Evolutionary conservation across 148 eudicot genomes (phyloP), one percentile per base, ranked within the genome.

Genomic region (Amaranthus hypochondriacus): DNA sequence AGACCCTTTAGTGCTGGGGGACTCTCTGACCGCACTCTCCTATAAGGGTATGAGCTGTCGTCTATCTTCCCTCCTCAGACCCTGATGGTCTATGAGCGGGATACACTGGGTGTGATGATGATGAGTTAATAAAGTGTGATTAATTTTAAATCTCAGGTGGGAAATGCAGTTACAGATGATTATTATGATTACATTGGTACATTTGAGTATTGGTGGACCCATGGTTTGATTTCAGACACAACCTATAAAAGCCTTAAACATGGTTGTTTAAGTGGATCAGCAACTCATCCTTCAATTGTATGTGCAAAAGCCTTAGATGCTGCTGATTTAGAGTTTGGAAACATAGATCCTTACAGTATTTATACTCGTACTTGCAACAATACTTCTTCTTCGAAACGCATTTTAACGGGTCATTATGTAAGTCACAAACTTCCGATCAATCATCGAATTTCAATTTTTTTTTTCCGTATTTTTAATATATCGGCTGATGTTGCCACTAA

Each of bases 171-270:
- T 62, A 93, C 86, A 14, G 98, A 93, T 79, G 98, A 93, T 85
- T 84, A 81, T 72, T 81, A 87, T 77, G 98, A 93, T 77, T 88
- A 84, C 59, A 62, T 93, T 73, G 98, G 98, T 81, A 91, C 97
- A 55, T 93, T 93, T 72, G 92, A 93, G 88, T 91, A 88, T 76
- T 91, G 97, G 98, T 91, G 98, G 98, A 89, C 92, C 11, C 97
- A 89, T 61, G 98, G 92, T 44, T 79, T 93, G 68, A 88, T 93
- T 44, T 93, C 98, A 1, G 97, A 93, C 79, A 77, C 90, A 11
- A 89, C 98, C 28, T 93, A 89, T 75, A 88, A 81, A 69, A 60
- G n/a, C 65, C 85, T 93, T 15, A 78, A 59, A 43, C 61, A 14
- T 56, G 62, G 84, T 21, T 93, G 98, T 68, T 80, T 86, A 15